Base-by-base conservation (phyloP, 805 yeast species). In the Maudiozyma bulderi region DNA sequence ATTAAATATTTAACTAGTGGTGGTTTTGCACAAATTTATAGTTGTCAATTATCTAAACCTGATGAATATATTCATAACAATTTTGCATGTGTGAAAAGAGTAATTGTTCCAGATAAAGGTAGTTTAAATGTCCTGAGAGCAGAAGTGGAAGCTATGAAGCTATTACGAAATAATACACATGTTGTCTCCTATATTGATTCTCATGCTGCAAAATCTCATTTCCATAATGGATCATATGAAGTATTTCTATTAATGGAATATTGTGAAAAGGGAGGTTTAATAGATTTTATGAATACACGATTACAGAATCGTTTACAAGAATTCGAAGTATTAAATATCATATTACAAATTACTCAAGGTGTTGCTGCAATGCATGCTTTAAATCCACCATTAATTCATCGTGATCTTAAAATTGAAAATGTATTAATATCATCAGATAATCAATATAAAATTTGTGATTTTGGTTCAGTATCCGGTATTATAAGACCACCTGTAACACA, bases 71-170 rank as follows among this genome's bases (percentile, higher is more conserved):
- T 75, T 13, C 80, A 78, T 15, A 65, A 73, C 45, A 67, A 66
- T 48, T 65, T 74, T 10, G 96, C 91, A 5, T 93, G 98, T 64
- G 73, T 93, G 59, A 93, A 93, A 67, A 76, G 99, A 54, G 98
- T 93, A n/a, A 83, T 83, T 33, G 99, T 93, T 3, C 97, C 97
- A 4, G 88, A 84, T 62, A 93, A 93, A 66, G 77, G 81, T 59
- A 85, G 84, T 47, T 73, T 93, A 62, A 87, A 86, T 57, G 76
- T 83, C 28, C 72, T 93, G 46, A 73, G 98, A 53, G 96, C 95
- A 39, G 99, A 93, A 65, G 99, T 93, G 13, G 98, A 93, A 62
- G 95, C 97, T 10, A 91, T 93, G 98, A 86, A 87, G 67, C 73
- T 95, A 30, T 72, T 93, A 34, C 73, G 82, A 52, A 95, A 95